Evolutionary conservation across 2,329 filamentous ascomycete species (phyloP), one percentile per base, ranked within the genome.

Genomic region (Aspergillaceae sp.): DNA sequence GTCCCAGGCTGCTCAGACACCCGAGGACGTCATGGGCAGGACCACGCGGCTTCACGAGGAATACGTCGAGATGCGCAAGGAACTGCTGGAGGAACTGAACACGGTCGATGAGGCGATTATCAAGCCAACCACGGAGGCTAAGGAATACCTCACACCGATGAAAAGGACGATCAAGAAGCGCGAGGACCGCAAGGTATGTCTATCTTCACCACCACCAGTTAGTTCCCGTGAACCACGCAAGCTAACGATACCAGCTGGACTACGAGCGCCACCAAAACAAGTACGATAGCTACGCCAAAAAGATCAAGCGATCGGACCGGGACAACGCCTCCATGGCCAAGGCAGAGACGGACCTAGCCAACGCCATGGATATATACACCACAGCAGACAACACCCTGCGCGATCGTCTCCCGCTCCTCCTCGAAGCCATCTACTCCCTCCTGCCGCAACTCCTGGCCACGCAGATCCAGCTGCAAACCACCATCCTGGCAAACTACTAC

Each of bases 161-260:
- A 83, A 85, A 59, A 92, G 89, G 69, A 83, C 82, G 1, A 87
- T 94, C 59, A 92, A 91, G 69, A 89, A 87, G 65, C 75, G 88
- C 41, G 86, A 92, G 61, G 86, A 90, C 57, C 86, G 82, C 67
- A 83, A 87, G 69, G 76, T 77, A 26, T 19, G 29, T 26, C 7
- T 19, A 19, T 19, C 19, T 19, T 19, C 19, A 19, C 19, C 19
- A 19, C 19, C 19, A 19, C 19, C 19, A 2, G 19, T 19, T 19
- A 19, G 2, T 19, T 2, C 19, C 19, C 1, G 19, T 19, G 19
- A 19, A 19, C 19, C 19, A 19, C 19, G 19, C 19, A 29, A 26
- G 19, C 38, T 29, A 40, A n/a, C 27, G 7, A n/a, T 10, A 11
- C 29, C 11, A 82, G 76, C 64, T 90, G 48, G 88, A 94, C 62